phyloP scores from a whole-genome alignment of 306 rosid genomes.

The Trifolium pratense region DNA sequence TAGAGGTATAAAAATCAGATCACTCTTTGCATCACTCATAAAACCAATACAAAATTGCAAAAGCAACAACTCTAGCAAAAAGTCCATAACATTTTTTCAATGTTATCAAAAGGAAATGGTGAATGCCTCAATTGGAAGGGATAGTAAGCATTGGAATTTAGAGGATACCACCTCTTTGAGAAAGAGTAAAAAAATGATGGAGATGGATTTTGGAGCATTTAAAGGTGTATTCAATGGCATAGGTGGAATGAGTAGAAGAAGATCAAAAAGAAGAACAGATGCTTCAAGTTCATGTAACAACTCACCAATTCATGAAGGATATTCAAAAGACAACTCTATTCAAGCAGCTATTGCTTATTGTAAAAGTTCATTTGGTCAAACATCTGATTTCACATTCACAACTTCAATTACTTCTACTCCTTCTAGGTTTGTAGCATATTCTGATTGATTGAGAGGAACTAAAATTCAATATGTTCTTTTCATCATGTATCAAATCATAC shows the following conservation, averaged over 20 bases:
- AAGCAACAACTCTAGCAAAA: slow-evolving; percentile 28
- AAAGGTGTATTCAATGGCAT: slow-evolving; percentile 52
- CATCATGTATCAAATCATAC: not conserved
- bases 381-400: slow-evolving; percentile 43
- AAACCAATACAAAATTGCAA: slow-evolving; percentile 39
- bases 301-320: slow-evolving; percentile 55
- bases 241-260: slow-evolving; percentile 36
- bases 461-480: not conserved
- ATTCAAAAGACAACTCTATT: slow-evolving; percentile 50
- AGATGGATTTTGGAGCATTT: slow-evolving; percentile 52
- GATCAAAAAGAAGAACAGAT: slow-evolving; percentile 41
- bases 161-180: slow-evolving; percentile 1
- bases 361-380: slow-evolving; percentile 53
- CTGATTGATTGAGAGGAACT: not conserved
- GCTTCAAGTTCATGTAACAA: slow-evolving; percentile 48
- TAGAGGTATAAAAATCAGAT: slow-evolving; percentile 49
- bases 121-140: slow-evolving; percentile 39
- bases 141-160: slow-evolving; percentile 28
- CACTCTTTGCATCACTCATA: slow-evolving; percentile 46
- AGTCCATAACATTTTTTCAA: slow-evolving; percentile 29
- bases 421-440: slow-evolving; percentile 21
- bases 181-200: slow-evolving; percentile 40
- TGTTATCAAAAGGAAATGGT: slow-evolving; percentile 37
- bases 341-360: slow-evolving; percentile 72
- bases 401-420: slow-evolving; percentile 7